phyloP scores from a whole-genome alignment of 2,329 filamentous ascomycete species.

The Curvularia lunata region DNA sequence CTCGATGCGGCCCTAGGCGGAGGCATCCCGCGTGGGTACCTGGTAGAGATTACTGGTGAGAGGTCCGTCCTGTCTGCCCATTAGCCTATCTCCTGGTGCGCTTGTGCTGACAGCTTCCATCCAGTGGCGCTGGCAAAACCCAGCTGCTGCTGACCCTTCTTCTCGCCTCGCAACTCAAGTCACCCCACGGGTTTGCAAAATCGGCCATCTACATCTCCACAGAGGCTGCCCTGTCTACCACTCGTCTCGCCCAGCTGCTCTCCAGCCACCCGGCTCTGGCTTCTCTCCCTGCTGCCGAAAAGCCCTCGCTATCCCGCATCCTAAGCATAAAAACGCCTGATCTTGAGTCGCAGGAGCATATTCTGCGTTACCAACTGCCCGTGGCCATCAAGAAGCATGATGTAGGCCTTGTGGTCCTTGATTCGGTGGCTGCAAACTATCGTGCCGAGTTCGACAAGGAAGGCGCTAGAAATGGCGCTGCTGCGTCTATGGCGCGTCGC shows the following conservation, averaged over 20 bases:
- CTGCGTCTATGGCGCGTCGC: conserved; percentile 70
- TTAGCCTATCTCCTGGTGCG: neutral
- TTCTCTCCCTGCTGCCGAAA: conserved; percentile 48
- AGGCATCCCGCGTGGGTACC: conserved; percentile 78
- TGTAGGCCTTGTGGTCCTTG: conserved; percentile 82
- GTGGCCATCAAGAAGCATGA: conserved; percentile 77
- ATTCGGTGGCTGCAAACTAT: conserved; percentile 95
- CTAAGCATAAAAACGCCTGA: conserved; percentile 84
- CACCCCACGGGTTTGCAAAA: conserved; percentile 72
- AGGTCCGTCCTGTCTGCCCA: conserved; percentile 57
- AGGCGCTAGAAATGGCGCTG: conserved; percentile 44
- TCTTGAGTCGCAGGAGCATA: conserved; percentile 93
- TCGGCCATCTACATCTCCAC: conserved; percentile 94
- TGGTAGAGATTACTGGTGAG: conserved; percentile 92
- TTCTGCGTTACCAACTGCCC: conserved; percentile 89
- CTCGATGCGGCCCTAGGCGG: conserved; percentile 77
- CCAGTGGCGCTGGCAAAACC: conserved; percentile 87
- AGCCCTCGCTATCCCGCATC: conserved; percentile 75
- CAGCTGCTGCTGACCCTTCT: conserved; percentile 88
- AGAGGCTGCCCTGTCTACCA: conserved; percentile 83
- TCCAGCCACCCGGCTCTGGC: conserved; percentile 67
- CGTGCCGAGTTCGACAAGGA: conserved; percentile 82
- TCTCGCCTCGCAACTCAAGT: conserved; percentile 80
- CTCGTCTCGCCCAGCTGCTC: conserved; percentile 80
- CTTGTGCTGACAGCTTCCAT: conserved; percentile 12